phyloP scores from a whole-genome alignment of 1,139 yeast species.

The Yamadazyma membranifaciens region DNA sequence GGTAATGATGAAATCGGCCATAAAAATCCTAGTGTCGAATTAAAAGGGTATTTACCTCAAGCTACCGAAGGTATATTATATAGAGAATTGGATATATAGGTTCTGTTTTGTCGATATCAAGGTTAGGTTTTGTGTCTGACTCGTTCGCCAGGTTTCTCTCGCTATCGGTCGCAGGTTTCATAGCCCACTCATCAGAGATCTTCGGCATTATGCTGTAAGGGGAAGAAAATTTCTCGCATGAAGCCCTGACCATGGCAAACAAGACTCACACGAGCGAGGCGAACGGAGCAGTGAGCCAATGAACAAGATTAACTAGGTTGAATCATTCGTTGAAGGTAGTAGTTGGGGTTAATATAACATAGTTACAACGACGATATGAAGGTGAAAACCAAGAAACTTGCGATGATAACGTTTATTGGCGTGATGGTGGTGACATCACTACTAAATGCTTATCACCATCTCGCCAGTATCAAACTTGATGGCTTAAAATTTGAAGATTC shows the following conservation, averaged over 20 bases:
- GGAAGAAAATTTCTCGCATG: too few species aligned
- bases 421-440: background rate
- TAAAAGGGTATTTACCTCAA: slow-evolving; percentile 56
- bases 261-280: too few species aligned
- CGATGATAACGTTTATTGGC: background rate
- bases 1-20: slow-evolving; percentile 21
- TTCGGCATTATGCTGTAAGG: too few species aligned
- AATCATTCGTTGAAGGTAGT: background rate
- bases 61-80: slow-evolving; percentile 62
- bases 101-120: too few species aligned
- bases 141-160: too few species aligned
- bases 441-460: too few species aligned
- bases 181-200: too few species aligned
- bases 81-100: slow-evolving; percentile 50
- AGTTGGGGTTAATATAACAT: background rate
- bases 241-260: too few species aligned
- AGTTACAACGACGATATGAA: background rate
- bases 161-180: too few species aligned
- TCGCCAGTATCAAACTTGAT: background rate
- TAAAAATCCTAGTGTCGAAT: slow-evolving; percentile 49
- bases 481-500: slow-evolving; percentile 8
- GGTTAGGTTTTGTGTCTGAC: too few species aligned
- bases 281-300: too few species aligned
- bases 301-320: too few species aligned
- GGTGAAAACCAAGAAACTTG: background rate